Percentiles rank a stretch among this genome's conserved stretches.
Conservation (phyloP, 108 stramenopile species). For the Nitzschia putrida region DNA sequence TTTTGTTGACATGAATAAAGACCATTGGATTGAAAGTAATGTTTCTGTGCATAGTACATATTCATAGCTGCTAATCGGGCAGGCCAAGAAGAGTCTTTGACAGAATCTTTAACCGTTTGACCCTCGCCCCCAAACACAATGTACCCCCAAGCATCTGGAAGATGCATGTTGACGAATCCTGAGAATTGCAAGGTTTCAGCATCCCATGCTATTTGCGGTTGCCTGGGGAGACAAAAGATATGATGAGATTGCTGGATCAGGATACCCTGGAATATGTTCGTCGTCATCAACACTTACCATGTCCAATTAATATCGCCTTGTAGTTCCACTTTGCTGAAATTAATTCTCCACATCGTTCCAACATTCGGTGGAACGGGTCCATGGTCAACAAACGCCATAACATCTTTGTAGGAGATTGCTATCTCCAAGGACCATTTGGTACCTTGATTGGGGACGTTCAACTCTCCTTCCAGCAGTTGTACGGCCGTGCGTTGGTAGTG, state of each 20-base stretch:
- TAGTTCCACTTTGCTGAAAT: slow-evolving; percentile 59
- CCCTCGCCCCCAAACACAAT: slow-evolving; percentile 40
- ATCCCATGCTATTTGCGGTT: slow-evolving; percentile 67
- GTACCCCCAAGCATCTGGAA: slow-evolving; percentile 73
- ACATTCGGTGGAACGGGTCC: slow-evolving; percentile 10
- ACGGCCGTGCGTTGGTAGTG: slow-evolving; percentile 49
- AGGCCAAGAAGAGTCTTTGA: slow-evolving; percentile 64
- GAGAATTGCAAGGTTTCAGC: slow-evolving; percentile 22
- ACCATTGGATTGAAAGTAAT: slow-evolving; percentile 27
- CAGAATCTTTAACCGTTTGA: neutral
- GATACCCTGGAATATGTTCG: no score
- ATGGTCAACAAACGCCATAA: slow-evolving; percentile 16
- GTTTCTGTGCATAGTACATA: slow-evolving; percentile 77
- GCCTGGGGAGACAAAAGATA: slow-evolving; percentile 11
- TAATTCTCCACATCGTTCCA: slow-evolving; percentile 57
- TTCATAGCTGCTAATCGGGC: slow-evolving; percentile 77
- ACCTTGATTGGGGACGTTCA: slow-evolving; percentile 42
- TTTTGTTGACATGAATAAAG: slow-evolving; percentile 21
- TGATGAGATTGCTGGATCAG: neutral
- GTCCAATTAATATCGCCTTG: slow-evolving; percentile 70
- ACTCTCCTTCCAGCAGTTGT: slow-evolving; percentile 37
- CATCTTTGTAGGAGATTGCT: slow-evolving; percentile 65
- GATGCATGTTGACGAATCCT: slow-evolving; percentile 62
- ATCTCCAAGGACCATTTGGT: slow-evolving; percentile 60
- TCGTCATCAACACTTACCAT: slow-evolving; percentile 39